Evolutionary conservation across 1,139 yeast species (phyloP).

Genomic region (Geotrichum candidum): DNA sequence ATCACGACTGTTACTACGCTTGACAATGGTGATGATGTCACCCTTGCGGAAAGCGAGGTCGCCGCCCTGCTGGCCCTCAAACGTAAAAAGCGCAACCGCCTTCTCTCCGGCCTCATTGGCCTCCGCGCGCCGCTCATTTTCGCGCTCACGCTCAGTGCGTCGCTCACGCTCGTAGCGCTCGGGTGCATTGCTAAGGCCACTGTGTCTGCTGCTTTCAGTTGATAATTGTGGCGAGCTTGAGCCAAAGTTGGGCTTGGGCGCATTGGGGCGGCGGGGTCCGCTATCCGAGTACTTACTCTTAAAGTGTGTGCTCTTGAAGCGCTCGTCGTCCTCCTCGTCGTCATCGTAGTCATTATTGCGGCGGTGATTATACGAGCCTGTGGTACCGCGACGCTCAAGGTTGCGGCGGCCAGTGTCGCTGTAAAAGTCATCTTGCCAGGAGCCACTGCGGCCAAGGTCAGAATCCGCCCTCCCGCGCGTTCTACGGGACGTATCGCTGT

Average conservation of each 20-base stretch:
- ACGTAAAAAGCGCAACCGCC: constrained; percentile 84
- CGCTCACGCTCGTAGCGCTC: constrained; percentile 26
- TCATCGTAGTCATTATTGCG: background rate
- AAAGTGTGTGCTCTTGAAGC: constrained; percentile 28
- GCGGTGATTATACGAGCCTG: constrained; percentile 1
- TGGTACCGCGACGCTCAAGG: constrained; percentile 1
- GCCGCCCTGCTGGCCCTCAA: constrained; percentile 86
- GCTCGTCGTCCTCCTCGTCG: constrained; percentile 4
- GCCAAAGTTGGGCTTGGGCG: constrained; percentile 45
- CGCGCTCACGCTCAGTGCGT: constrained; percentile 16
- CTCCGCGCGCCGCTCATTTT: constrained; percentile 27
- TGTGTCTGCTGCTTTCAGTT: background rate
- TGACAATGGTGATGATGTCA: constrained; percentile 82
- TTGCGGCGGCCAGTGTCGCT: background rate
- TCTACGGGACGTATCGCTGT: constrained; percentile 21
- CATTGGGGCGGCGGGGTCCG: constrained; percentile 39
- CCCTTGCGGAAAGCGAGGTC: constrained; percentile 92
- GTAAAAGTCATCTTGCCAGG: constrained; percentile 18
- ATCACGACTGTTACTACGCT: constrained; percentile 78
- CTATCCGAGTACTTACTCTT: constrained; percentile 30
- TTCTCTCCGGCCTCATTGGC: constrained; percentile 46
- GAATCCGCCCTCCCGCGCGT: constrained; percentile 1
- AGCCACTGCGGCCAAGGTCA: background rate
- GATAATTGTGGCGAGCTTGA: background rate
- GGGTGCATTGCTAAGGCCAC: constrained; percentile 18